Evolutionary conservation across 495 filamentous ascomycete species (phyloP), one percentile per base, ranked within the genome.

Genomic region (Usnea hakonensis): DNA sequence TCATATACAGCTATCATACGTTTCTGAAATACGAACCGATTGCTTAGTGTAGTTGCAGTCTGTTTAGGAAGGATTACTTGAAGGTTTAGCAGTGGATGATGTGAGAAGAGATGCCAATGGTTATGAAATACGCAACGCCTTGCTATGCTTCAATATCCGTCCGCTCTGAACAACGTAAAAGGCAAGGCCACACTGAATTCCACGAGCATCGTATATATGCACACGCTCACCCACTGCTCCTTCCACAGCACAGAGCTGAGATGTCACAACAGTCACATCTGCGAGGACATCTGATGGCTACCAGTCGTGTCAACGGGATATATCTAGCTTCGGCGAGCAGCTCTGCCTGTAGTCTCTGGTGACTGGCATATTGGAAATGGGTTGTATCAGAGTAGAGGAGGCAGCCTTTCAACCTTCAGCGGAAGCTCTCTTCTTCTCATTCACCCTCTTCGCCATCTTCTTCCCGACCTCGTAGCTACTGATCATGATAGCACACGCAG

Each of bases 401-500:
- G 16, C 28, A 16, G 28, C 28, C 48, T 6, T 57, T 57, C 61
- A 63, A 21, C 21, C 61, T 43, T 40, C 30, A 21, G 17, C 23
- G 32, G 40, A 57, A 23, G 43, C 53, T 21, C 58, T 58, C 28
- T 55, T 68, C 52, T 82, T 78, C 69, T 93, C 87, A 68, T 98
- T 97, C 59, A 90, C 85, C 26, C 83, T 82, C 61, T 83, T 76
- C 9, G 94, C 93, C 73, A 87, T 87, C 71, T 87, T 87, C 82
- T 98, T 98, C 14, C 95, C 91, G 28, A 97, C 81, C 74, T 98
- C 94, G 68, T 97, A 98, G 60, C 85, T 95, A 61, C 90, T 95
- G 65, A 98, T 98, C 94, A 98, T 98, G 68, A 98, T 97, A n/a
- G 95, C 94, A 74, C 94, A 97, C 17, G 92, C 91, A 2, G 94